Evolutionary conservation across 805 yeast species (phyloP), one percentile per base, ranked within the genome.

Genomic region (Myxozyma mucilagina): DNA sequence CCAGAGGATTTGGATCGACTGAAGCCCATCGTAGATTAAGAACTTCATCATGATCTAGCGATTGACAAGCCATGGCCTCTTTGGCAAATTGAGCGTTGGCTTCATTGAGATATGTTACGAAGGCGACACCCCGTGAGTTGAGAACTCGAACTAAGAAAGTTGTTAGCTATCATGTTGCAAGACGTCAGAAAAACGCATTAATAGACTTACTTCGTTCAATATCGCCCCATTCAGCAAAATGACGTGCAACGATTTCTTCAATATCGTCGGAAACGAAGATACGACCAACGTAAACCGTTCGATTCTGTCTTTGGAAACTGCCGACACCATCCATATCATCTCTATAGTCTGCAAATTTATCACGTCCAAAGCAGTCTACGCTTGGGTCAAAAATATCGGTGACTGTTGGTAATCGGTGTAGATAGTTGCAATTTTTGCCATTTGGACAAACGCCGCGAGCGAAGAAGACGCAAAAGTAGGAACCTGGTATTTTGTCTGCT

Each of bases 311-410:
- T 67, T 82, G 79, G 71, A 93, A 85, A 29, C 90, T 85, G 0
- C 98, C 99, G 2, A 91, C 87, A 38, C 99, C 99, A 34, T 87
- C 84, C 97, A 91, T 91, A 74, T 93, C 98, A 66, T 93, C 97
- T 67, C 91, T 77, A 69, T 89, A 90, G 51, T 84, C 87, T 0
- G 87, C 79, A 64, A 87, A 87, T 72, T 88, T 90, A 70, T 89
- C 96, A 61, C 99, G 77, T 1, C 97, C 98, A 78, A 93, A 93
- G 70, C 97, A 92, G 74, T 93, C 99, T 31, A 84, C 79, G 0
- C 90, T 84, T 1, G 86, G 80, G 1, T 85, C 80, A 49, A 78
- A 78, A 42, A 78, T 73, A 69, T 92, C 97, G 0, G 79, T 81
- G 3, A 68, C 59, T 1, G 70, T 73, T 0, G 99, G 98, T 6